A percentile compares a stretch with the other conserved stretches of the same genome.
These are phyloP conservation scores for Penicillium sp. DNA, from an alignment of 2,329 filamentous ascomycete species.

Conservation along the genomic window DNA sequence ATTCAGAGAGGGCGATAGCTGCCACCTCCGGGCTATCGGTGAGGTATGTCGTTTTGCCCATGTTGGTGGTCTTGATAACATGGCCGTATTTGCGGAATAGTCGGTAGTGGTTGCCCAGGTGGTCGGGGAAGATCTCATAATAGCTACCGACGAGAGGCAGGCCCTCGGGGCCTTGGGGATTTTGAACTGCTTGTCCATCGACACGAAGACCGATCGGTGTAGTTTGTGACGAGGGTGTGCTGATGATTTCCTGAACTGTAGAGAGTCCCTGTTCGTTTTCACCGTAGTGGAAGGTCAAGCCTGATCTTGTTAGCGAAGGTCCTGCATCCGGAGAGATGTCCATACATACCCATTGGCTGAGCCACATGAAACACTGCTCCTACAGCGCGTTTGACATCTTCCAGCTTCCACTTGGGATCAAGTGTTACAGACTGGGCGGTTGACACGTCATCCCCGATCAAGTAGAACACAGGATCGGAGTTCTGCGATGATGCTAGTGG, in stretches of 20 bases:
- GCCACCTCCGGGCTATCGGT: constrained; percentile 50
- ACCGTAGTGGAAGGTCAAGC: not conserved
- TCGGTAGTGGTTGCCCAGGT: constrained; percentile 53
- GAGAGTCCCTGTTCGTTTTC: not conserved
- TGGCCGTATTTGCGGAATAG: constrained; percentile 52
- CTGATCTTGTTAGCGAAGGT: not conserved
- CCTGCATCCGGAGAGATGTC: not conserved
- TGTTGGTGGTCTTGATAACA: constrained; percentile 50
- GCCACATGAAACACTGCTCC: constrained; percentile 47
- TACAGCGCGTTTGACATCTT: constrained; percentile 53
- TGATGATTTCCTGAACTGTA: not conserved
- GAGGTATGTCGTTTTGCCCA: constrained; percentile 49
- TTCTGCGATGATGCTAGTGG: constrained; percentile 4
- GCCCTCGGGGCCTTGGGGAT: constrained; percentile 19
- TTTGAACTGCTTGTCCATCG: constrained; percentile 23
- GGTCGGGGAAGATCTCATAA: constrained; percentile 54
- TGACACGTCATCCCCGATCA: constrained; percentile 19
- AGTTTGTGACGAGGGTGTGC: constrained; percentile 25
- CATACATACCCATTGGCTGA: constrained; percentile 23
- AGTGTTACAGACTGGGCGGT: constrained; percentile 54
- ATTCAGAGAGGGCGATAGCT: constrained; percentile 46
- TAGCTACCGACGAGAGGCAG: constrained; percentile 47
- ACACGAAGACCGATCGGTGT: constrained; percentile 21
- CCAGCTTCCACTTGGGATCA: constrained; percentile 43
- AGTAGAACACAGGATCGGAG: constrained; percentile 13